Base-by-base conservation (phyloP, 2,329 filamentous ascomycete species). In the Colletotrichum tropicicola region DNA sequence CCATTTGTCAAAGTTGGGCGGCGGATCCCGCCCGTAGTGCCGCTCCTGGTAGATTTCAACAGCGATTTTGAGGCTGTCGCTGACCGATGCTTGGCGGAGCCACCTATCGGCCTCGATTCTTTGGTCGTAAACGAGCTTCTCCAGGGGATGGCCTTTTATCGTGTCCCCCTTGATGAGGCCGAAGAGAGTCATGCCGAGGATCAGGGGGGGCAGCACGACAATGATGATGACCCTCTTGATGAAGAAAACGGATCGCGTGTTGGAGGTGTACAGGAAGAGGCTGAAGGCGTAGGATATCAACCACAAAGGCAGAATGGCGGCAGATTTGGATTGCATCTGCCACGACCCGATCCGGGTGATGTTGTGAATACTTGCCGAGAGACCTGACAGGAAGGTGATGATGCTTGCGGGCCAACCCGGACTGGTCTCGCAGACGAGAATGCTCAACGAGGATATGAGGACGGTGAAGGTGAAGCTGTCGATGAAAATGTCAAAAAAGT, bases 1-100 rank as follows among this genome's bases (percentile, higher is more conserved):
- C 94, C 94, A 97, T 69, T 89, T 89, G 71, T 94, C 91, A 71
- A 97, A 97, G 63, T 91, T 87, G 1, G 90, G 92, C 10, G 94
- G 94, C 15, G 94, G 93, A 27, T 88, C 81, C 65, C 93, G 87
- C 13, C 88, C 87, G 70, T 91, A 70, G 63, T 88, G 81, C 5
- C 82, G 79, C 49, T 85, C 80, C 49, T 79, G 78, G 69, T 88
- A 88, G 58, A 84, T 79, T 5, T 74, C 71, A 4, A 82, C 79
- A 0, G 85, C 86, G 8, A 82, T 74, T 1, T 75, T 75, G 3
- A 87, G 73, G 12, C 78, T 84, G 10, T 77, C 77, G 69, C 85
- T 87, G 13, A 79, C 77, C 2, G 77, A 77, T 1, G 81, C 85
- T 49, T 81, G 74, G 7, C 79, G 72, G 7, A 84, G 70, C 85